A percentile compares a stretch with the other conserved stretches of the same genome.
These are phyloP conservation scores for Parathielavia hyrcaniae DNA, from an alignment of 495 filamentous ascomycete species.

Conservation along the genomic window DNA sequence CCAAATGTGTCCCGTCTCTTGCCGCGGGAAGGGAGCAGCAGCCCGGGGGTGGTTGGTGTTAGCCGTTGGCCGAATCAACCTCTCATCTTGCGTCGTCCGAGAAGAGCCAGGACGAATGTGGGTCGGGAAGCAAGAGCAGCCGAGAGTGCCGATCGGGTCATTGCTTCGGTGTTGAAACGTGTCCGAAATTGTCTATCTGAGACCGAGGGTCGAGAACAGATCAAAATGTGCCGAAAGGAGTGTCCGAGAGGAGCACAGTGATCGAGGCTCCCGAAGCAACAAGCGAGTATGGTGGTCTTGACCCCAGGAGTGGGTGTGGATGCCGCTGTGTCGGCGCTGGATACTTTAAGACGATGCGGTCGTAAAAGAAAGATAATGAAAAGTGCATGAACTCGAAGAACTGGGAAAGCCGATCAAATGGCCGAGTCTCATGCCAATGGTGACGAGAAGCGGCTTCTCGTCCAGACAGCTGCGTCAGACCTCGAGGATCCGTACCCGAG, in stretches of 20 bases:
- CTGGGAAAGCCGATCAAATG: background rate
- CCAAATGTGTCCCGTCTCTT: background rate
- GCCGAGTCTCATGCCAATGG: conserved; percentile 1
- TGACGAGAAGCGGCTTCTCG: background rate
- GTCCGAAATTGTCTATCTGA: conserved; percentile 6
- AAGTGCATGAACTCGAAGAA: background rate
- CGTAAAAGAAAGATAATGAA: background rate
- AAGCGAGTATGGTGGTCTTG: conserved; percentile 11
- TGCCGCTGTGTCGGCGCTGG: conserved; percentile 18
- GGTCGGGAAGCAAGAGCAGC: conserved; percentile 8
- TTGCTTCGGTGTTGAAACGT: background rate
- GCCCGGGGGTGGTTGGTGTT: background rate
- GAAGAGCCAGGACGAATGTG: background rate
- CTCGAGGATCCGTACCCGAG: background rate
- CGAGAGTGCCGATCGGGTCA: background rate
- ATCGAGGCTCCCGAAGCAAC: background rate
- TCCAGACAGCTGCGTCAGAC: conserved; percentile 6
- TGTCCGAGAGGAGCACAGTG: background rate
- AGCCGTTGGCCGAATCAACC: background rate
- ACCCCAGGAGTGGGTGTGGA: background rate
- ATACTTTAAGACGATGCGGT: conserved; percentile 2
- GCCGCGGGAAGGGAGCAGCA: background rate
- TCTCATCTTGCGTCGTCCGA: conserved; percentile 11
- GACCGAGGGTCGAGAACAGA: background rate
- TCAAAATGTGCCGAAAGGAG: background rate